Evolutionary conservation across 257 asterid species (phyloP).

Genomic region (Plantago ovata): DNA sequence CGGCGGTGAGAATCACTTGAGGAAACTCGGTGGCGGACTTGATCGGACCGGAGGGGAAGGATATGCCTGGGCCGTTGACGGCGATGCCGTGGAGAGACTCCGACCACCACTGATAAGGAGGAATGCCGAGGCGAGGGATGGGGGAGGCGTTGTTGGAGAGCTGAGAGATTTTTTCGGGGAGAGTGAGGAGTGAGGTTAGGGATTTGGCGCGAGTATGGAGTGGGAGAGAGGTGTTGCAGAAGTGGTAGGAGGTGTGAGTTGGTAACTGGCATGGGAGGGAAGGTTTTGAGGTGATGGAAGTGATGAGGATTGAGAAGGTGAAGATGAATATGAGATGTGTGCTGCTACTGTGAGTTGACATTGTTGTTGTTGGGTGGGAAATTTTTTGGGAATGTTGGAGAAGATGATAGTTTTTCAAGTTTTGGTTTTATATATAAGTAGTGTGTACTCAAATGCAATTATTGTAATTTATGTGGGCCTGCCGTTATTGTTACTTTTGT

Average conservation of each 20-base stretch:
- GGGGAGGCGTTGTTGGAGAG: conserved; percentile 61
- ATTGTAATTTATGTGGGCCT: too few relatives aligned
- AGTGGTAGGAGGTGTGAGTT: conserved; percentile 36
- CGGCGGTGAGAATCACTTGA: conserved; percentile 72
- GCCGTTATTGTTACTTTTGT: too few relatives aligned
- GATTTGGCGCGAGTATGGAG: conserved; percentile 48
- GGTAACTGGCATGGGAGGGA: conserved; percentile 57
- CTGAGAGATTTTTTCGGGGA: conserved; percentile 67
- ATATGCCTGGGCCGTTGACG: conserved; percentile 75
- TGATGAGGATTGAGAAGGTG: conserved; percentile 5
- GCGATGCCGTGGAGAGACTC: conserved; percentile 92
- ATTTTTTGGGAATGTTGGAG: background rate
- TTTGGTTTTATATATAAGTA: background rate
- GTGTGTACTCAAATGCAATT: background rate
- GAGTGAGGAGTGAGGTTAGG: conserved; percentile 60
- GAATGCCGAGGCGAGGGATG: conserved; percentile 65
- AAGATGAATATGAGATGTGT: conserved; percentile 18
- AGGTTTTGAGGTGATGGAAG: conserved; percentile 15
- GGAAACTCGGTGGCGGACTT: conserved; percentile 73
- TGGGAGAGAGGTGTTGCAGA: conserved; percentile 64
- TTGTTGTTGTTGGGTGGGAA: background rate
- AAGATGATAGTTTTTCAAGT: background rate
- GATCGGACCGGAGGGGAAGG: conserved; percentile 57
- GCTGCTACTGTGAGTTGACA: background rate
- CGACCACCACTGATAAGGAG: conserved; percentile 92